A percentile compares a stretch with the other conserved stretches of the same genome.
Conservation (phyloP, 78 protist genomes). For the Dictyostelium citrinum region DNA sequence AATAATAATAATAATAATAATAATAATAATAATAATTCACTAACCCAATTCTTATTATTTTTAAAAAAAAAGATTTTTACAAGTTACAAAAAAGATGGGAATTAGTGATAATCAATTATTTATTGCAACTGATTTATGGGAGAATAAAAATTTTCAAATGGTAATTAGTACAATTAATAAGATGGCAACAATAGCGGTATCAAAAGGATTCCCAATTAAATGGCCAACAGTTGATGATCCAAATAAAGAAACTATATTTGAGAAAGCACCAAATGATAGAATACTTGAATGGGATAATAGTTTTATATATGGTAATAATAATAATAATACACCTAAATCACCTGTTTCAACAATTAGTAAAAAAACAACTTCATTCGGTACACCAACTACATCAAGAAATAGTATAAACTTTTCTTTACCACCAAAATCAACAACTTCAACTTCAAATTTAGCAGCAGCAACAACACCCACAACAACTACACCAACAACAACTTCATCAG, state of each 20-base stretch:
- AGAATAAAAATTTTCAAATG: conserved; percentile 66
- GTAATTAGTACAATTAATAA: conserved; percentile 37
- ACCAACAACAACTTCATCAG: background rate
- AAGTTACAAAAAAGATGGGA: conserved; percentile 53
- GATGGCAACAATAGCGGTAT: conserved; percentile 23
- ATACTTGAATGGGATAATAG: conserved; percentile 49
- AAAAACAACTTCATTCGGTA: background rate
- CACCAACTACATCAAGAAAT: background rate
- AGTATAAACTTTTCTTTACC: background rate
- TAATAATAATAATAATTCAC: background rate
- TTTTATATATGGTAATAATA: background rate
- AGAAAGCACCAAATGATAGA: background rate
- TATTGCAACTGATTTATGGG: conserved; percentile 61
- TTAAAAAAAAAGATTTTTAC: conserved; percentile 27
- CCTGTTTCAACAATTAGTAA: background rate
- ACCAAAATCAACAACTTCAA: background rate
- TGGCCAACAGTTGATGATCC: conserved; percentile 61
- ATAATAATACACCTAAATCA: background rate
- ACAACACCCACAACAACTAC: background rate
- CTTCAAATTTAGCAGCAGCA: background rate
- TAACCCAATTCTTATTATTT: too few species aligned
- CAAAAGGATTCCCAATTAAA: conserved; percentile 63
- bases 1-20: background rate
- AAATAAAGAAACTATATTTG: background rate
- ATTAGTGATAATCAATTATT: conserved; percentile 56